A percentile compares a stretch with the other conserved stretches of the same genome.
These are phyloP conservation scores for Penicillium riverlandense DNA, from an alignment of 495 filamentous ascomycete genomes.

Conservation along the genomic window DNA sequence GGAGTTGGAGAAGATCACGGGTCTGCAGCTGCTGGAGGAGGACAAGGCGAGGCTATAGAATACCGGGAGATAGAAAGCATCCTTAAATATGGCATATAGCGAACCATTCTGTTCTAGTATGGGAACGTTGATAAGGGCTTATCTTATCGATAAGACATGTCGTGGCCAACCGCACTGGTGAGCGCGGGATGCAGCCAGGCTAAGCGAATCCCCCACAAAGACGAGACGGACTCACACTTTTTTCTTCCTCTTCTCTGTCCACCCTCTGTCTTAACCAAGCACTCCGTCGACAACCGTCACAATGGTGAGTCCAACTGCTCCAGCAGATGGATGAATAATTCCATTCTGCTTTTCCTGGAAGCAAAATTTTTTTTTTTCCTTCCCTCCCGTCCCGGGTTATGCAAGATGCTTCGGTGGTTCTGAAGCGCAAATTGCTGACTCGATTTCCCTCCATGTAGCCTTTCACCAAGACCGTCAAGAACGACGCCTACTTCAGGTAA, in stretches of 20 bases:
- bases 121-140: neutral
- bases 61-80: neutral
- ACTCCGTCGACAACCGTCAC: slow-evolving; percentile 28
- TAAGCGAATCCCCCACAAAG: slow-evolving; percentile 44
- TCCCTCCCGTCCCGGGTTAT: slow-evolving; percentile 51
- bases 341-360: slow-evolving; percentile 6
- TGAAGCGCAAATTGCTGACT: slow-evolving; percentile 99
- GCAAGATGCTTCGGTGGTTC: slow-evolving; percentile 95
- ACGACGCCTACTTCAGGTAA: slow-evolving; percentile 95
- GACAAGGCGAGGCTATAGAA: slow-evolving; percentile 30
- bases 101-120: too few species aligned
- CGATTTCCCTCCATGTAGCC: slow-evolving; percentile 57
- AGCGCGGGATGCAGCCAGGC: slow-evolving; percentile 34
- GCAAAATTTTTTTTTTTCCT: slow-evolving; percentile 9
- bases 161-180: slow-evolving; percentile 37
- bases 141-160: slow-evolving; percentile 5
- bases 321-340: slow-evolving; percentile 16
- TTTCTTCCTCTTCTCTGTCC: slow-evolving; percentile 16
- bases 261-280: slow-evolving; percentile 22
- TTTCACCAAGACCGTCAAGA: slow-evolving; percentile 96
- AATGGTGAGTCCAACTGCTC: slow-evolving; percentile 39
- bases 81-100: neutral
- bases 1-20: slow-evolving; percentile 56
- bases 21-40: slow-evolving; percentile 45
- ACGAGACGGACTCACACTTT: slow-evolving; percentile 25